These are phyloP conservation scores for Ganoderma meredithae DNA, from an alignment of 1,284 basidiomycete species.

Conservation along the genomic window DNA sequence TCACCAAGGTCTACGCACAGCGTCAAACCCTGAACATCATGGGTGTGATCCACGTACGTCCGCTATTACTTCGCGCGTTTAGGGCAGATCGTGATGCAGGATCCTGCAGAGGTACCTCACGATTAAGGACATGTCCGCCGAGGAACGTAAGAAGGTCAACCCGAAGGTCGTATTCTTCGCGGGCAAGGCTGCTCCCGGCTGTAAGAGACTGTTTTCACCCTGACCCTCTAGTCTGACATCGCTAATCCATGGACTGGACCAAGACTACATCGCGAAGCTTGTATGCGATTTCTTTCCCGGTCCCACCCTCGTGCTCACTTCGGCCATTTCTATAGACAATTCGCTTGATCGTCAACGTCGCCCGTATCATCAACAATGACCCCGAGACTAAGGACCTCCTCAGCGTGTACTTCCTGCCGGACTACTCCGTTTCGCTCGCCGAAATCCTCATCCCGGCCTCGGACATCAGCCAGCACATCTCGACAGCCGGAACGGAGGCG, in stretches of 20 bases:
- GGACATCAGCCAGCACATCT: slow-evolving; percentile 93
- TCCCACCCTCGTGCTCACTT: neutral
- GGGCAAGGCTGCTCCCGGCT: slow-evolving; percentile 86
- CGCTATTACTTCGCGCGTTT: neutral
- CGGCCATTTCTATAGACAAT: slow-evolving; percentile 66
- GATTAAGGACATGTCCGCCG: slow-evolving; percentile 81
- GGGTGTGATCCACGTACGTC: slow-evolving; percentile 83
- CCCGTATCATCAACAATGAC: slow-evolving; percentile 85
- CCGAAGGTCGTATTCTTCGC: slow-evolving; percentile 90
- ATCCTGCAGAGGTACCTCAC: slow-evolving; percentile 76
- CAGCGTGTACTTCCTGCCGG: slow-evolving; percentile 85
- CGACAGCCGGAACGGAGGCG: slow-evolving; percentile 93
- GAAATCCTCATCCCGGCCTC: slow-evolving; percentile 92
- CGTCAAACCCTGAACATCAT: slow-evolving; percentile 88
- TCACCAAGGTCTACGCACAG: slow-evolving; percentile 45
- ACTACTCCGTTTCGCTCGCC: slow-evolving; percentile 90
- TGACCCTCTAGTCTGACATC: slow-evolving; percentile 10
- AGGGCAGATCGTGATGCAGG: neutral
- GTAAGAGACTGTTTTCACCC: slow-evolving; percentile 47
- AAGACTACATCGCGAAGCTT: slow-evolving; percentile 83
- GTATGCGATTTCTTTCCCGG: slow-evolving; percentile 43
- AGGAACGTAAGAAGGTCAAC: slow-evolving; percentile 81
- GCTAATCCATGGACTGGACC: neutral
- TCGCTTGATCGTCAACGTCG: slow-evolving; percentile 89
- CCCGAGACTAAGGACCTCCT: slow-evolving; percentile 87